phyloP scores from a whole-genome alignment of 345 rosid genomes.

The Citrus inodora region DNA sequence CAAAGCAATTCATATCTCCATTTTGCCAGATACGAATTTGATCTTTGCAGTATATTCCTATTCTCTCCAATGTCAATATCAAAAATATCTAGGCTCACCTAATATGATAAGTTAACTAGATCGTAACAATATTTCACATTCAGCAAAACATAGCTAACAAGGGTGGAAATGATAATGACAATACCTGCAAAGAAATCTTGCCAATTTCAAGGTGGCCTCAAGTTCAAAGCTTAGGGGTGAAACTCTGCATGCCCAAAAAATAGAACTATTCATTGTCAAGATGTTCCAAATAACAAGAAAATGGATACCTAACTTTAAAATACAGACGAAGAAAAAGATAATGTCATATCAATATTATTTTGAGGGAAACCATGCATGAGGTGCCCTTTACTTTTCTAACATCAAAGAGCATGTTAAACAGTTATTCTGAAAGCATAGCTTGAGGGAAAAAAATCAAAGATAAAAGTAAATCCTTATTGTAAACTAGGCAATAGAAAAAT shows the following conservation, averaged over 20 bases:
- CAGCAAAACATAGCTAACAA: background rate
- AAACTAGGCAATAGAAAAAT: background rate
- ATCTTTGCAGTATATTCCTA: background rate
- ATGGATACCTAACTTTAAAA: background rate
- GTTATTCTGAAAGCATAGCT: background rate
- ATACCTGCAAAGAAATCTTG: constrained; percentile 97
- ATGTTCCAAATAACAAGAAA: background rate
- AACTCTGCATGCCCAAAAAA: constrained; percentile 56
- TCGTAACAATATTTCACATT: background rate
- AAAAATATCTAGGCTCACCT: background rate
- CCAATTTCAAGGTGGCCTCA: constrained; percentile 89
- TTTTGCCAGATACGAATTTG: background rate
- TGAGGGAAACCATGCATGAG: background rate
- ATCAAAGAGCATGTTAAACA: background rate
- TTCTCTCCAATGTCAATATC: background rate
- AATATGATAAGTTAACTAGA: background rate
- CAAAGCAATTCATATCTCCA: background rate
- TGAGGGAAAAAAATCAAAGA: background rate
- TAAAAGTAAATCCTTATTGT: background rate
- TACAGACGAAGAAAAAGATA: background rate
- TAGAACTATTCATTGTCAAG: constrained; percentile 9
- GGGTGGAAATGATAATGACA: background rate
- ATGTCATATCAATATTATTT: background rate
- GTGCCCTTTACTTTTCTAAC: constrained; percentile 3
- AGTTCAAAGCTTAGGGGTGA: constrained; percentile 98